Base-by-base conservation (phyloP, 176 grass and related monocot species). In the Carex littledalei region DNA sequence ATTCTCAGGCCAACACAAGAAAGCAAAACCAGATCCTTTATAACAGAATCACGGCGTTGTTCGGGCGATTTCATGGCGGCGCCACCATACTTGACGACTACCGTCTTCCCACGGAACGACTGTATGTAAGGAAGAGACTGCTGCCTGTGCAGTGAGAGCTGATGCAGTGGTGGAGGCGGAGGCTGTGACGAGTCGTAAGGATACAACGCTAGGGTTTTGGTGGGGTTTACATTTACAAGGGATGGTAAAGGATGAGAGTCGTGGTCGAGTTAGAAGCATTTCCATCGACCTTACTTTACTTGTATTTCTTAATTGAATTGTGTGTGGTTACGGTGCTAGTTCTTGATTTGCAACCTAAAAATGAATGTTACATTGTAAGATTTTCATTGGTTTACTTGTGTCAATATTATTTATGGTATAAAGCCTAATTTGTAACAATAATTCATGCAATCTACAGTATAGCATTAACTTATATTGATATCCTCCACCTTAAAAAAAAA, bases 1-100 rank as follows among this genome's bases (percentile, higher is more conserved):
- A 89, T 88, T 63, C 88, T 84, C 55, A 98, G 54, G 55, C 92
- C 92, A 52, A 98, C 89, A 84, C 89, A 98, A 58, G 95, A 90
- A 7, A 98, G 89, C 37, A 93, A 88, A 26, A 91, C 95, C 32
- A 98, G 81, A 86, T 98, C 92, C 37, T 90, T 88, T 63, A 93
- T 86, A 53, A 94, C 93, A 11, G 89, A 98, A 8, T 85, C 80
- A 68, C 94, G 87, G 50, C 58, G n/a, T n/a, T n/a, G n/a, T n/a
- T 87, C 84, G 1, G 89, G 59, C 8, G 89, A 98, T 78, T 93
- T 98, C 91, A 98, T 94, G 45, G 89, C 92, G 20, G 89, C 86
- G 55, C 88, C 92, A 3, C 91, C 91, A 56, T 98, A 98, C 89
- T 98, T 98, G 13, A 98, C 89, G 69, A 98, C 93, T 24, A 93